Conservation (phyloP, 345 rosid species). For the Chamaenerion angustifolium region DNA sequence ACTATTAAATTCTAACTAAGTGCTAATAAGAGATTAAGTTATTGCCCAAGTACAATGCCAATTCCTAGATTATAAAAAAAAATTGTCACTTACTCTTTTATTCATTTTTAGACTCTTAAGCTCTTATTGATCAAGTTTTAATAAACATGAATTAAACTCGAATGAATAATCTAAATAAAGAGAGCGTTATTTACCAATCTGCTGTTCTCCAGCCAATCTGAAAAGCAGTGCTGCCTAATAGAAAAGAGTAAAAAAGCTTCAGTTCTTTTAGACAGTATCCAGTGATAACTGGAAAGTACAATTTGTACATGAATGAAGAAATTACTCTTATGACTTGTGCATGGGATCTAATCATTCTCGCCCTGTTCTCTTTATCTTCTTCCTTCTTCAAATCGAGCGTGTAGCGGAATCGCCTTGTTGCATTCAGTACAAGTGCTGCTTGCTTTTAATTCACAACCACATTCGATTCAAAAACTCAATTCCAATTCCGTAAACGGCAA, state of each 20-base stretch:
- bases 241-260: constrained; percentile 1
- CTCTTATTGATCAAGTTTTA: not conserved
- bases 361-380: constrained; percentile 56
- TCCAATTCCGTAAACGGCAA: not conserved
- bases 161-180: not conserved
- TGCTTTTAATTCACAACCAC: constrained; percentile 29
- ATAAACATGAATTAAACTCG: not conserved
- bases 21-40: no score
- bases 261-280: constrained; percentile 5
- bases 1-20: no score
- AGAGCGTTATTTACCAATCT: constrained; percentile 26
- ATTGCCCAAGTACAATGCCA: no score
- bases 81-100: no score
- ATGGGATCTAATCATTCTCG: constrained; percentile 84
- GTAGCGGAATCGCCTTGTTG: constrained; percentile 93
- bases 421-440: constrained; percentile 93
- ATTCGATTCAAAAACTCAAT: constrained; percentile 4
- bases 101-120: not conserved
- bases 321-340: constrained; percentile 92
- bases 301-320: constrained; percentile 3
- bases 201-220: constrained; percentile 75
- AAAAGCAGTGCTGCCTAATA: constrained; percentile 88
- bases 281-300: constrained; percentile 4
- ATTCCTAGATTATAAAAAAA: no score
- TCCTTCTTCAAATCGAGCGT: constrained; percentile 84